Percentiles rank a stretch among this genome's conserved stretches.
Conservation (phyloP, 2,329 filamentous ascomycete species). For the Claviceps lovelessii region DNA sequence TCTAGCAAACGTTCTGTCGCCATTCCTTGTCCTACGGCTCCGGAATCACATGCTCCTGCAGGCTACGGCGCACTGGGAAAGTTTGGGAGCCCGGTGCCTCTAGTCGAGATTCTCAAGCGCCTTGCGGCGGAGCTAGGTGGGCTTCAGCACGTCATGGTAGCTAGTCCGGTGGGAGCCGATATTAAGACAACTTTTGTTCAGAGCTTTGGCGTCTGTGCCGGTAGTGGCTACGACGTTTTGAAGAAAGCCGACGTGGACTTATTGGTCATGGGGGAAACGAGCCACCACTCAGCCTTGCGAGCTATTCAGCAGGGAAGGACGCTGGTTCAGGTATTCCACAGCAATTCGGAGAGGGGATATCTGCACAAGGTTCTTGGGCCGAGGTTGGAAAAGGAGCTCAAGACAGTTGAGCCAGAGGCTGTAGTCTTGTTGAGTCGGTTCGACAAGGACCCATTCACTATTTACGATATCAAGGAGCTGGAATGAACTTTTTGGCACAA, state of each 20-base stretch:
- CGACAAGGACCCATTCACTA: constrained; percentile 80
- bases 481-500: constrained; percentile 4
- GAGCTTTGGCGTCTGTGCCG: constrained; percentile 76
- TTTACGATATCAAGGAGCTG: constrained; percentile 40
- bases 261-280: constrained; percentile 82
- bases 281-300: constrained; percentile 79
- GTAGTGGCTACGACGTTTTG: constrained; percentile 69
- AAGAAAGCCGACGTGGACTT: constrained; percentile 59
- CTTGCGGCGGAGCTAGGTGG: constrained; percentile 56
- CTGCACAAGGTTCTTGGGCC: constrained; percentile 55
- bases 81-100: constrained; percentile 23
- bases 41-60: constrained; percentile 29
- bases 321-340: constrained; percentile 79
- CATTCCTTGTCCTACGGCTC: constrained; percentile 29
- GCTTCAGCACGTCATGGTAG: constrained; percentile 39
- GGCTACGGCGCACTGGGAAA: constrained; percentile 40
- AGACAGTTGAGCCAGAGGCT: constrained; percentile 33
- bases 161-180: constrained; percentile 33
- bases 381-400: constrained; percentile 47
- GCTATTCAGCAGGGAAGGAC: constrained; percentile 72
- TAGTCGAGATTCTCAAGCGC: constrained; percentile 31
- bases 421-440: constrained; percentile 60
- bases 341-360: constrained; percentile 81
- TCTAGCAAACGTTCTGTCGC: constrained; percentile 27
- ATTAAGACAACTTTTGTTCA: constrained; percentile 32